Percentiles rank a stretch among this genome's conserved stretches.
Conservation (phyloP, 2,329 filamentous ascomycete genomes). For the Diplodia seriata region DNA sequence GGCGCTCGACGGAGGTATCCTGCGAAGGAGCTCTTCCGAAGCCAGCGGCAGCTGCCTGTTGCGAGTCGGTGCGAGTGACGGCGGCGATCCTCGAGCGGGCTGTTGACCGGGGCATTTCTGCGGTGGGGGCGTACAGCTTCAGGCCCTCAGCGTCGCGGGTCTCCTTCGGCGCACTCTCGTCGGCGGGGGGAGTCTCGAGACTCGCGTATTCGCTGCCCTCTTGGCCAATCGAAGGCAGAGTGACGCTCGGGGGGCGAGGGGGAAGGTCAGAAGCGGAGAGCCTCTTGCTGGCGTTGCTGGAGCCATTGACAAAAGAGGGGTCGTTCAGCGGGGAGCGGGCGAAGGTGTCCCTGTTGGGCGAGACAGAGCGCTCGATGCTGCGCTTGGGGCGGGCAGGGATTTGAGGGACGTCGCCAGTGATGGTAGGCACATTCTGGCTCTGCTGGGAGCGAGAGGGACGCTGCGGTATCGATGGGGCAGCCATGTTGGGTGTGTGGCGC, state of each 20-base stretch:
- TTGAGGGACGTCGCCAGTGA: conserved; percentile 66
- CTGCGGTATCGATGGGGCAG: conserved; percentile 65
- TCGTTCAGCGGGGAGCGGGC: conserved; percentile 88
- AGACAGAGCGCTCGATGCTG: conserved; percentile 74
- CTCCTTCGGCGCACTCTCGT: conserved; percentile 65
- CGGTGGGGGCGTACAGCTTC: conserved; percentile 87
- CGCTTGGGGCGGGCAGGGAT: conserved; percentile 81
- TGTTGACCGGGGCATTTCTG: conserved; percentile 79
- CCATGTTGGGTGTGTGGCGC: conserved; percentile 47
- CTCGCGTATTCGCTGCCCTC: conserved; percentile 83
- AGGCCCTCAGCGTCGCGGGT: conserved; percentile 80
- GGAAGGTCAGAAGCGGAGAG: conserved; percentile 53
- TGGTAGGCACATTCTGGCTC: conserved; percentile 48
- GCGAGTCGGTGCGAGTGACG: conserved; percentile 92
- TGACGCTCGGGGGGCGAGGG: conserved; percentile 75
- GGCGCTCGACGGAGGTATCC: conserved; percentile 35
- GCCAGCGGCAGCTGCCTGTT: conserved; percentile 81
- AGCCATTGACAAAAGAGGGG: conserved; percentile 58
- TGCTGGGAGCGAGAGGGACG: conserved; percentile 64
- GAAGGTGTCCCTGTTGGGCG: conserved; percentile 78
- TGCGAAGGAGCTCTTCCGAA: conserved; percentile 66
- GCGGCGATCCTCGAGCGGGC: conserved; percentile 82
- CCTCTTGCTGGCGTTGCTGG: conserved; percentile 37
- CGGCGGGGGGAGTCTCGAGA: conserved; percentile 45
- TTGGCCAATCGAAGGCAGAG: conserved; percentile 83